These are phyloP conservation scores for Actinomucor elegans DNA, from an alignment of 371 early-diverging fungal species.

Conservation along the genomic window DNA sequence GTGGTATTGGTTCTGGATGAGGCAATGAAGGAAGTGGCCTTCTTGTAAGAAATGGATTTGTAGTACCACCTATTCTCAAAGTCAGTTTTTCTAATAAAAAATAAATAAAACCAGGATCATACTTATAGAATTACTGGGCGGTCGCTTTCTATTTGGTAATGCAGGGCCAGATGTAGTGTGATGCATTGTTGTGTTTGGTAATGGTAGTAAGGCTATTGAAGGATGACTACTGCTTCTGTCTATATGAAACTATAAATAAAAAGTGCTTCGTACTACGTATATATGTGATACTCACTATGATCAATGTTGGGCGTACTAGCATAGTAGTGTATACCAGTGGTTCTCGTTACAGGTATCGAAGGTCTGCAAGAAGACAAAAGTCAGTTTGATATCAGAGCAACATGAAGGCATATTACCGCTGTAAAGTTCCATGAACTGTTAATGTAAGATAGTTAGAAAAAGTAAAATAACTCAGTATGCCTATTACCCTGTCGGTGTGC, in stretches of 20 bases:
- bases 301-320: conserved; percentile 1
- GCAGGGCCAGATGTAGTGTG: no score
- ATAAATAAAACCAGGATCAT: no score
- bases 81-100: no score
- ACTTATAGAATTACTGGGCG: no score
- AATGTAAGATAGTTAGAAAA: neutral
- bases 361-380: no score
- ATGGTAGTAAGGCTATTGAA: neutral
- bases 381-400: no score
- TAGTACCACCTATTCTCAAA: no score
- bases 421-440: neutral
- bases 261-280: neutral
- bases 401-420: neutral
- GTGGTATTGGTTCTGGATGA: neutral
- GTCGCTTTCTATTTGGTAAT: no score
- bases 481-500: neutral
- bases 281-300: no score
- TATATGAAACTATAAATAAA: neutral
- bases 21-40: neutral
- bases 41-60: neutral
- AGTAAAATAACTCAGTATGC: neutral
- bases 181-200: no score
- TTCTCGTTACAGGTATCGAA: neutral
- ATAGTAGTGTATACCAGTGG: neutral
- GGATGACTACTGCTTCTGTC: neutral